These are phyloP conservation scores for Cryptococcus sp. DNA, from an alignment of 1,284 basidiomycete species.

Conservation along the genomic window DNA sequence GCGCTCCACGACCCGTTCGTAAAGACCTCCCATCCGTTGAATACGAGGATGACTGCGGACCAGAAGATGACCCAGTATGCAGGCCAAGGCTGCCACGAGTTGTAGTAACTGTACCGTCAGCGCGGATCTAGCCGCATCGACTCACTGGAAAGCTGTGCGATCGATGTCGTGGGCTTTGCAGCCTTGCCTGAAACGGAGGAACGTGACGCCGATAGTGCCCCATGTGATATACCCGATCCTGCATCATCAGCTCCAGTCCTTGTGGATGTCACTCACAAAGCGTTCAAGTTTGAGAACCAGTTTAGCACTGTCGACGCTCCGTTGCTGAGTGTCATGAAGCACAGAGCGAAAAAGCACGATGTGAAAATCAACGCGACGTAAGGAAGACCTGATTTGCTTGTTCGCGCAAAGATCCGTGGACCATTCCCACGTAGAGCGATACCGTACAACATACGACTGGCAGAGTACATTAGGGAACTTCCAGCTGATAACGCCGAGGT, in stretches of 20 bases:
- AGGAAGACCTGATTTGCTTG: conserved; percentile 71
- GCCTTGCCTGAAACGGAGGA: conserved; percentile 36
- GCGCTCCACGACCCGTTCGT: conserved; percentile 23
- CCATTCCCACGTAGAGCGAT: conserved; percentile 74
- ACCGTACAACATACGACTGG: conserved; percentile 77
- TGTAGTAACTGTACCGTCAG: conserved; percentile 15
- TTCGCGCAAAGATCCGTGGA: conserved; percentile 68
- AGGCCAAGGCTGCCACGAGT: conserved; percentile 28
- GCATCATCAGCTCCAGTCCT: not conserved
- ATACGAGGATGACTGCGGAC: conserved; percentile 24
- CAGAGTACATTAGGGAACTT: conserved; percentile 77
- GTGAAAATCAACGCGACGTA: conserved; percentile 66
- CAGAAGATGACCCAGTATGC: conserved; percentile 28
- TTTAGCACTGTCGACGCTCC: conserved; percentile 67
- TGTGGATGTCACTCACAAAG: conserved; percentile 12
- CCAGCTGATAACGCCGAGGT: conserved; percentile 86
- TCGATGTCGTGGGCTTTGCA: conserved; percentile 32
- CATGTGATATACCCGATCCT: conserved; percentile 39
- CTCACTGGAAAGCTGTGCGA: conserved; percentile 23
- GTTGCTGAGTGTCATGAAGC: conserved; percentile 60
- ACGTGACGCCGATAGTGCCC: conserved; percentile 58
- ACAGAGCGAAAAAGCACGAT: conserved; percentile 67
- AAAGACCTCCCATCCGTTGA: conserved; percentile 37
- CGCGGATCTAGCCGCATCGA: not conserved
- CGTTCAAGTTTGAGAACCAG: conserved; percentile 65